Conservation (phyloP, 2,329 filamentous ascomycete species). For the Arachnopeziza araneosa region DNA sequence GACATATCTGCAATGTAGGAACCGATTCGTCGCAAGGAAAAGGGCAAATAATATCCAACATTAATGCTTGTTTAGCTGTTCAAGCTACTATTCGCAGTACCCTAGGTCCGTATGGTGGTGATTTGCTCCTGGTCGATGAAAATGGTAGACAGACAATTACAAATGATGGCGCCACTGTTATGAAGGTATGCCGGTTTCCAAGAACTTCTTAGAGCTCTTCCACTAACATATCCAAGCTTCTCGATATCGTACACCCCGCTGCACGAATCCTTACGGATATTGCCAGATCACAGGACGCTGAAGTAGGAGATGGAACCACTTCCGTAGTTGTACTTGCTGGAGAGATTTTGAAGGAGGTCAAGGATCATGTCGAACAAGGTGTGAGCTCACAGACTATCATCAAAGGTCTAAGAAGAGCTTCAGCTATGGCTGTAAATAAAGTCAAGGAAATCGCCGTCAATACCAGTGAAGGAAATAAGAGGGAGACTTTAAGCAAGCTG, state of each 20-base stretch:
- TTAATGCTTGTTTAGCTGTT: slow-evolving; percentile 95
- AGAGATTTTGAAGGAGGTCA: slow-evolving; percentile 94
- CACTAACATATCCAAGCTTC: slow-evolving; percentile 51
- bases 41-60: slow-evolving; percentile 94
- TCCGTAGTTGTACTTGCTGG: slow-evolving; percentile 97
- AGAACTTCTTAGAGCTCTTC: background rate
- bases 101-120: slow-evolving; percentile 68
- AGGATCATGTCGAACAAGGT: slow-evolving; percentile 92
- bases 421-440: slow-evolving; percentile 92
- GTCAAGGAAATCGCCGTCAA: slow-evolving; percentile 94
- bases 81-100: slow-evolving; percentile 95
- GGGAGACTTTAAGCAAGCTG: slow-evolving; percentile 83
- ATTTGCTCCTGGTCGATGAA: slow-evolving; percentile 36
- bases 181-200: slow-evolving; percentile 64
- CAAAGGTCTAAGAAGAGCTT: slow-evolving; percentile 87
- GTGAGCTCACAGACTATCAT: slow-evolving; percentile 97
- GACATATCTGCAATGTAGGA: slow-evolving; percentile 47
- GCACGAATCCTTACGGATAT: slow-evolving; percentile 97
- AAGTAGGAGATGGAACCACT: slow-evolving; percentile 96
- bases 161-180: slow-evolving; percentile 97
- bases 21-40: slow-evolving; percentile 97
- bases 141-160: slow-evolving; percentile 97
- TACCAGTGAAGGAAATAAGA: slow-evolving; percentile 74
- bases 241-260: slow-evolving; percentile 97
- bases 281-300: slow-evolving; percentile 95